These are phyloP conservation scores for Phragmites australis DNA, from an alignment of 176 grass and related monocot species.

Conservation along the genomic window DNA sequence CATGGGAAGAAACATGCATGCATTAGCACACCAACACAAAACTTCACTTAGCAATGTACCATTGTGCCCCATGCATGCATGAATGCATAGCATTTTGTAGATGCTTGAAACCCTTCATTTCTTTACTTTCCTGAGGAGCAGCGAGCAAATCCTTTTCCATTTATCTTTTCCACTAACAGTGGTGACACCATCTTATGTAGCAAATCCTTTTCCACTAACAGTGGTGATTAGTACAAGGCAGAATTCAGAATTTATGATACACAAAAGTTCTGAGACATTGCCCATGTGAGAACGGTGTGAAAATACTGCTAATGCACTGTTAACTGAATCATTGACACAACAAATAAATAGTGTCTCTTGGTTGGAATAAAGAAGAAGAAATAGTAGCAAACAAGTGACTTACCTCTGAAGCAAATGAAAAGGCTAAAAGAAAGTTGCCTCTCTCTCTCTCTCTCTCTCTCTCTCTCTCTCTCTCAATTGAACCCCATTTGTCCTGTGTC, in stretches of 20 bases:
- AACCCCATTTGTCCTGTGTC: slow-evolving; percentile 46
- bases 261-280: no score
- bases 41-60: slow-evolving; percentile 20
- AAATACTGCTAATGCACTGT: not conserved
- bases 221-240: not conserved
- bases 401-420: slow-evolving; percentile 55
- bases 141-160: not conserved
- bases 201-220: not conserved
- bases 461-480: slow-evolving; percentile 2
- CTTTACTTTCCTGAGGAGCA: not conserved
- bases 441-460: slow-evolving; percentile 5
- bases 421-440: slow-evolving; percentile 21
- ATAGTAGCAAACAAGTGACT: slow-evolving; percentile 39
- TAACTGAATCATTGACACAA: not conserved
- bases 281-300: not conserved
- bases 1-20: slow-evolving; percentile 46
- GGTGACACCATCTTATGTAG: not conserved
- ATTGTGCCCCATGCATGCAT: not conserved
- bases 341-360: not conserved
- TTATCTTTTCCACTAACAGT: no score
- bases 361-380: not conserved
- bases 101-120: slow-evolving; percentile 5
- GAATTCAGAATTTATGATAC: no score
- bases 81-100: not conserved
- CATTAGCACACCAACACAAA: slow-evolving; percentile 40